A percentile compares a stretch with the other conserved stretches of the same genome.
Evolutionary conservation across 208 protist species (phyloP).

Genomic region (Blastocrithidia nonstop): DNA sequence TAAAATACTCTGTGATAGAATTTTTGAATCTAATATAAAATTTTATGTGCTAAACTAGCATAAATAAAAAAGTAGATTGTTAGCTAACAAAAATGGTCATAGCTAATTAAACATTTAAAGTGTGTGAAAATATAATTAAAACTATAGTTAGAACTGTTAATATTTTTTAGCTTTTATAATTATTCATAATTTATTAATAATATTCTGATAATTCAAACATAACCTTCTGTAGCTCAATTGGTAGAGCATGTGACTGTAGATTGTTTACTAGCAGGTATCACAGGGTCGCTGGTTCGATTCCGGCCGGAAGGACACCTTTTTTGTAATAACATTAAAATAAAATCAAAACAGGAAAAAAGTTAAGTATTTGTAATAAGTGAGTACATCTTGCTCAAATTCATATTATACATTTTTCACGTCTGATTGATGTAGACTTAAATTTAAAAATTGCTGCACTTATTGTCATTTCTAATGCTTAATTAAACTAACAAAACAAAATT

Average conservation of each 20-base stretch:
- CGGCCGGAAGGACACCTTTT: constrained; percentile 27
- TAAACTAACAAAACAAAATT: constrained; percentile 2
- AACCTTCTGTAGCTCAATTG: constrained; percentile 49
- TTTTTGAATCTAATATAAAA: too few relatives aligned
- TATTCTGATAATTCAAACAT: too few relatives aligned
- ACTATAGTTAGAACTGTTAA: too few relatives aligned
- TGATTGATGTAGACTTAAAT: constrained; percentile 12
- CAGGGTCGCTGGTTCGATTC: constrained; percentile 53
- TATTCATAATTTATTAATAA: too few relatives aligned
- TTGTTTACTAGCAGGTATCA: constrained; percentile 19
- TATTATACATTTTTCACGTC: neutral
- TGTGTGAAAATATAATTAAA: too few relatives aligned
- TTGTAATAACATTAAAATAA: neutral
- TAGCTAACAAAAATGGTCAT: too few relatives aligned
- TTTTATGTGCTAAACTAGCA: too few relatives aligned
- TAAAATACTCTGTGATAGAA: too few relatives aligned
- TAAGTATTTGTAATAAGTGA: neutral
- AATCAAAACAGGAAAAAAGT: neutral
- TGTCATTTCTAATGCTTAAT: constrained; percentile 11
- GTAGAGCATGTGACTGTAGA: constrained; percentile 54
- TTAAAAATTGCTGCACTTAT: constrained; percentile 46
- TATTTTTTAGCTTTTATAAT: too few relatives aligned
- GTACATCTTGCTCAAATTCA: neutral
- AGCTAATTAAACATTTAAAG: too few relatives aligned
- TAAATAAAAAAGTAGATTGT: too few relatives aligned